These are phyloP conservation scores for Carallia brachiata DNA, from an alignment of 345 rosid genomes.

Conservation along the genomic window DNA sequence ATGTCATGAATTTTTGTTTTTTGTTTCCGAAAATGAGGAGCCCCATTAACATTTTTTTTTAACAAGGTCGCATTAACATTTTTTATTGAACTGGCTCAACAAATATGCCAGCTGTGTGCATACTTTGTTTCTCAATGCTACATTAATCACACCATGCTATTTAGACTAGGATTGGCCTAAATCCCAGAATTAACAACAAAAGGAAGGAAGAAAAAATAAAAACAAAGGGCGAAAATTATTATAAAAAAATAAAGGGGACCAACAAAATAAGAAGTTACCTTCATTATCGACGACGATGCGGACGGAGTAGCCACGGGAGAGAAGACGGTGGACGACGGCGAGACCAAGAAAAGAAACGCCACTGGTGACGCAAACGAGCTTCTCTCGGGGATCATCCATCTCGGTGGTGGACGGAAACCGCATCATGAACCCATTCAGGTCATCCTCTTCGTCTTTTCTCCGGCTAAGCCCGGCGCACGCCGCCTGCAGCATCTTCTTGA, in stretches of 20 bases:
- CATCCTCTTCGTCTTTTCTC: constrained; percentile 41
- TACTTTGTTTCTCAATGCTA: no score
- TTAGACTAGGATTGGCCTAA: no score
- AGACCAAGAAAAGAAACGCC: constrained; percentile 71
- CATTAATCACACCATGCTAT: no score
- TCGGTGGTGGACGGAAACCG: constrained; percentile 4
- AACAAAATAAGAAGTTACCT: constrained; percentile 32
- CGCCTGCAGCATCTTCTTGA: constrained; percentile 38
- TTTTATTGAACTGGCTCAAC: no score
- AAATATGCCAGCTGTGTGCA: no score
- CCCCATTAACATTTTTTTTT: no score
- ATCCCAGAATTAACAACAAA: no score
- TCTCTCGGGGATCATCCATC: constrained; percentile 12
- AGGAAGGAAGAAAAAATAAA: not conserved
- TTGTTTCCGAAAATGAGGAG: no score
- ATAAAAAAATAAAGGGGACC: not conserved
- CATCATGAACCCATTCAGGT: constrained; percentile 5
- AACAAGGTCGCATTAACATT: no score
- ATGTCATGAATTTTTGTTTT: no score
- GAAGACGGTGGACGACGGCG: constrained; percentile 58
- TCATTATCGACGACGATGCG: constrained; percentile 56
- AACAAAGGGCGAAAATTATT: not conserved
- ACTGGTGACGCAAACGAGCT: constrained; percentile 74
- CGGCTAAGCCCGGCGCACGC: constrained; percentile 37
- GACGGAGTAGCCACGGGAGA: constrained; percentile 65